Percentiles rank a stretch among this genome's conserved stretches.
Conservation (phyloP, 2,329 filamentous ascomycete genomes). For the Colletotrichum trifolii region DNA sequence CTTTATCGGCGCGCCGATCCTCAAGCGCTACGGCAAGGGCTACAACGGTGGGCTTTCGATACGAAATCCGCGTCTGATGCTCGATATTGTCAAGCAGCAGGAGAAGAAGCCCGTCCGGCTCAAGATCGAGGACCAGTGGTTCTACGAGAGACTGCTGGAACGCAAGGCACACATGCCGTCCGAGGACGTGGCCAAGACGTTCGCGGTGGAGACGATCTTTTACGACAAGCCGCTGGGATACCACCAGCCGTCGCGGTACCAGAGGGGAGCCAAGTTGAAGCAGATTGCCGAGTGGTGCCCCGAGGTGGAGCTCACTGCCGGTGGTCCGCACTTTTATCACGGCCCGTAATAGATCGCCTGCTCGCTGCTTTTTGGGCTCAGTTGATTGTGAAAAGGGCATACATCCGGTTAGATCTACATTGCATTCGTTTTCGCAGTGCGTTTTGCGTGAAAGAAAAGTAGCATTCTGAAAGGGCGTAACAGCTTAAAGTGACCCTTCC, state of each 20-base stretch:
- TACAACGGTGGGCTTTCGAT: conserved; percentile 49
- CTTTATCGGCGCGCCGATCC: conserved; percentile 46
- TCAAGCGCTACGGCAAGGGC: conserved; percentile 37
- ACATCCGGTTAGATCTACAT: too few relatives aligned
- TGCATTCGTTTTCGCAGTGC: too few relatives aligned
- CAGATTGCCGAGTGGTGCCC: conserved; percentile 46
- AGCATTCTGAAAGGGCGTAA: too few relatives aligned
- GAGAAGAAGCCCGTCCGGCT: conserved; percentile 37
- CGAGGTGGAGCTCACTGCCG: conserved; percentile 39
- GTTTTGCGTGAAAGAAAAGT: too few relatives aligned
- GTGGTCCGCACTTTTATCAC: background rate
- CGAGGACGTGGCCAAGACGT: conserved; percentile 40
- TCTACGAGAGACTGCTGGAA: conserved; percentile 42
- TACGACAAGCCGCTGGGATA: conserved; percentile 42
- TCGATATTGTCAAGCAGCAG: conserved; percentile 38
- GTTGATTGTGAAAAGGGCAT: too few relatives aligned
- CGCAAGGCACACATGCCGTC: conserved; percentile 41
- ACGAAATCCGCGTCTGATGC: conserved; percentile 43
- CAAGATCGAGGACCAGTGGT: conserved; percentile 48
- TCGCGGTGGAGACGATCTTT: conserved; percentile 44
- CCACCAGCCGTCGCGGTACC: conserved; percentile 42
- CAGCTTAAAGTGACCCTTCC: too few relatives aligned
- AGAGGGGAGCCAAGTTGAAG: conserved; percentile 37
- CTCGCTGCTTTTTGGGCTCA: too few relatives aligned
- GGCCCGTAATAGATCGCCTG: background rate